These are phyloP conservation scores for Botrytis fragariae DNA, from an alignment of 2,329 filamentous ascomycete species.

Conservation along the genomic window DNA sequence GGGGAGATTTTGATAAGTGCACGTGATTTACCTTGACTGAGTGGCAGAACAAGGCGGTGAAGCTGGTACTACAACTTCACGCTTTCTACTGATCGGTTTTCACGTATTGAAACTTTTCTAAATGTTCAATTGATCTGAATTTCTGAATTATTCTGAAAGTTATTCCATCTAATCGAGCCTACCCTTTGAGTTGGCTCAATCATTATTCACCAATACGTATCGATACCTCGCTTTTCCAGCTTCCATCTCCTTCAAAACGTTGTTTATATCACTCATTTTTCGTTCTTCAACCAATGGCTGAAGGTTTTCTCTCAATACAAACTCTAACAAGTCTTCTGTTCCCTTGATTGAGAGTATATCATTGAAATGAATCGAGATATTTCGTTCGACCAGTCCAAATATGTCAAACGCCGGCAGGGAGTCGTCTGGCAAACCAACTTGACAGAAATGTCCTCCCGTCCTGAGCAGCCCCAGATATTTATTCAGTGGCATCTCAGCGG, in stretches of 20 bases:
- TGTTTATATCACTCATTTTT: slow-evolving; percentile 57
- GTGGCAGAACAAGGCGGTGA: neutral
- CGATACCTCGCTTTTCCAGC: slow-evolving; percentile 53
- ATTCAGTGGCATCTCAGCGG: slow-evolving; percentile 58
- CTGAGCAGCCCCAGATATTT: slow-evolving; percentile 61
- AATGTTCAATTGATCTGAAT: neutral
- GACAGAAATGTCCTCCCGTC: slow-evolving; percentile 59
- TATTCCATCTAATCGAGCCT: neutral
- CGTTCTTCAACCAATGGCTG: slow-evolving; percentile 56
- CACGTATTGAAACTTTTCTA: neutral
- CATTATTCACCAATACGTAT: slow-evolving; percentile 48
- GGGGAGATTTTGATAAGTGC: neutral
- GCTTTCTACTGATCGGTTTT: neutral
- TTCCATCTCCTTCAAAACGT: slow-evolving; percentile 57
- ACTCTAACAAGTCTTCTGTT: slow-evolving; percentile 59
- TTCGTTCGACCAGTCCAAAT: slow-evolving; percentile 57
- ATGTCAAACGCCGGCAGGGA: slow-evolving; percentile 52
- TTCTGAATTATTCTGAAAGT: neutral
- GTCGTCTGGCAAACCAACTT: slow-evolving; percentile 65
- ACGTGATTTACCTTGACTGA: neutral
- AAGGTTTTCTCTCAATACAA: slow-evolving; percentile 57
- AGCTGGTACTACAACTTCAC: neutral
- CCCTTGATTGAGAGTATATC: slow-evolving; percentile 45
- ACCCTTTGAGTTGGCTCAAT: slow-evolving; percentile 22
- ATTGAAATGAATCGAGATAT: slow-evolving; percentile 46